Base-by-base conservation (phyloP, 1,284 basidiomycete genomes). In the Leccinum variabile region DNA sequence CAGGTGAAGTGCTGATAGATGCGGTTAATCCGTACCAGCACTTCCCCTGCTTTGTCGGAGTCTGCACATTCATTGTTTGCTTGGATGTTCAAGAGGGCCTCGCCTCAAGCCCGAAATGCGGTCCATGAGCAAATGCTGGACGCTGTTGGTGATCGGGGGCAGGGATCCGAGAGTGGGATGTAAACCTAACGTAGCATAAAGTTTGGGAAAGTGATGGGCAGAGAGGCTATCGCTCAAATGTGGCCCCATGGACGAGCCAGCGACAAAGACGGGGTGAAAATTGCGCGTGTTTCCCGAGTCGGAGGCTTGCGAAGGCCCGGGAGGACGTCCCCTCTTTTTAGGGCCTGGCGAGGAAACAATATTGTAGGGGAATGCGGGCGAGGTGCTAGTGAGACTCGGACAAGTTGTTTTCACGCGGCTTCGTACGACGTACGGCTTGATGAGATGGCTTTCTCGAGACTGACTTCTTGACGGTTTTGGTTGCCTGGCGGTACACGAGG, bases 61-160 rank as follows among this genome's bases (percentile, higher is more conserved):
- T 16, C 37, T 3, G 37, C 37, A 39, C 37, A 39, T 39, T 39
- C 14, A 39, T 39, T 14, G 37, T 16, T 39, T 39, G 37, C 37
- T 39, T 39, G 37, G 37, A 39, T 39, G 37, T 16, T 39, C 37
- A 39, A 39, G 37, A 39, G 37, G 37, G 14, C 37, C 37, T 39
- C 14, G 37, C 37, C 7, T 39, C 37, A 39, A 16, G 37, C 37
- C 37, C 37, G 37, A 39, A 39, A 39, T 14, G 14, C 37, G 37
- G 37, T 39, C 14, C 37, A 39, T 39, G 37, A 39, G 37, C 37
- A 39, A 39, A 39, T 39, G 37, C 37, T 39, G 14, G 37, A 39
- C 37, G 37, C 37, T 39, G 80, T 84, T 3, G 89, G 89, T n/a
- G 84, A 84, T 50, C 86, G 82, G 22, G 86, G 85, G 9, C 86